These are phyloP conservation scores for Zarea fungicola DNA, from an alignment of 2,329 filamentous ascomycete species.

Conservation along the genomic window DNA sequence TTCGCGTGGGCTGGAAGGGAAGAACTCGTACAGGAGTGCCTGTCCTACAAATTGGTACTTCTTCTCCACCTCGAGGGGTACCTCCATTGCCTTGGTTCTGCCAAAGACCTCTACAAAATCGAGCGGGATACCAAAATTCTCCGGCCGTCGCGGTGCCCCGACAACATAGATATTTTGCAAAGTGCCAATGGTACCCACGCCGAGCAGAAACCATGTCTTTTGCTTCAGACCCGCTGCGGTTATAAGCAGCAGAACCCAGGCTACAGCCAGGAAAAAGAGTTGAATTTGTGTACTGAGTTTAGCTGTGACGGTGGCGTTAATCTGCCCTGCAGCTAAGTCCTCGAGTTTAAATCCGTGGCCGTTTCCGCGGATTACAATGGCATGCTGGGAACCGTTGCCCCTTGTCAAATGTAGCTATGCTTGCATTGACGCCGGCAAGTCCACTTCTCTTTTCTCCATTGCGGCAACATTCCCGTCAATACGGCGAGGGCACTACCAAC, in stretches of 20 bases:
- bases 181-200: slow-evolving; percentile 34
- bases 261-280: slow-evolving; percentile 22
- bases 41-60: too few relatives aligned
- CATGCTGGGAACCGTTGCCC: slow-evolving; percentile 37
- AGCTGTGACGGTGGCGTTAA: neutral
- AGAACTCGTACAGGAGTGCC: too few relatives aligned
- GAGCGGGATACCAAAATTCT: slow-evolving; percentile 24
- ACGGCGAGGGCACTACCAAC: neutral
- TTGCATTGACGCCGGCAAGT: too few relatives aligned
- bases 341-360: slow-evolving; percentile 35
- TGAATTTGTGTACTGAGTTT: slow-evolving; percentile 16
- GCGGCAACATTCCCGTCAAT: neutral
- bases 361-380: slow-evolving; percentile 31
- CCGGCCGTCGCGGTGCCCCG: slow-evolving; percentile 22
- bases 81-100: slow-evolving; percentile 13
- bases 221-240: slow-evolving; percentile 30
- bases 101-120: slow-evolving; percentile 12
- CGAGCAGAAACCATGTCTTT: slow-evolving; percentile 36
- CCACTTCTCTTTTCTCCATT: neutral
- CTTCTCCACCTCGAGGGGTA: slow-evolving; percentile 13
- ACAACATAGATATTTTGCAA: slow-evolving; percentile 35
- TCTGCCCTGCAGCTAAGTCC: slow-evolving; percentile 29
- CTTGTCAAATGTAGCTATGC: too few relatives aligned
- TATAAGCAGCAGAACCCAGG: slow-evolving; percentile 38
- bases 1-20: too few relatives aligned